Base-by-base conservation (phyloP, 139 green algal species). In the Pycnococcus provasolii region DNA sequence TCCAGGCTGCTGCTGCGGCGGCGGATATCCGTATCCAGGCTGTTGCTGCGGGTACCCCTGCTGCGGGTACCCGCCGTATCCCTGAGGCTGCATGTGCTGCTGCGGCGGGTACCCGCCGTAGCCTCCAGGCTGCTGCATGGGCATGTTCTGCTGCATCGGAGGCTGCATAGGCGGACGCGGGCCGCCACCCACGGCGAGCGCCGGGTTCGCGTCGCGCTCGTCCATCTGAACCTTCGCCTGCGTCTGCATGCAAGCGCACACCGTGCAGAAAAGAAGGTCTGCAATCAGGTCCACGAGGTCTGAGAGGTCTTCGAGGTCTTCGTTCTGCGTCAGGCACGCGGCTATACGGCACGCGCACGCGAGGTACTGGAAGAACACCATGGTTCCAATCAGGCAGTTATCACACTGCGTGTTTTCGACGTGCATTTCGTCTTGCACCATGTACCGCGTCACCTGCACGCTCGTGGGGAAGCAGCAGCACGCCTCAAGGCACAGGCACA, bases 231-330 rank as follows among this genome's bases (percentile, higher is more conserved):
- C 52, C 40, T 67, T 42, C 15, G 73, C 65, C 60, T 78, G 72
- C 45, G 72, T 70, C 60, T 74, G 73, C 67, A 79, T 79, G 67
- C 73, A 79, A 44, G 73, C 67, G 62, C 73, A 79, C 53, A 79
- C 73, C 13, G 45, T 57, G 67, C 60, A 72, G 61, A 72, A 79
- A 42, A 51, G 37, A 26, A 68, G 2, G 43, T 79, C 73, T 41
- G 73, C 67, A 5, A 75, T 52, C 37, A 60, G 50, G 62, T 72
- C 63, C 5, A 79, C 39, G 39, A 72, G 50, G 40, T 74, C 66
- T 41, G 73, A 67, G 41, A 58, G 3, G 15, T 45, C 43, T 47
- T 73, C 57, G 6, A 79, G 50, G 40, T 72, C 60, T 13, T 66
- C 46, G 67, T 62, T 71, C 37, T 61, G n/a, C 1, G 62, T 54